These are phyloP conservation scores for Blastomyces emzantsi DNA, from an alignment of 2,329 filamentous ascomycete genomes.

Conservation along the genomic window DNA sequence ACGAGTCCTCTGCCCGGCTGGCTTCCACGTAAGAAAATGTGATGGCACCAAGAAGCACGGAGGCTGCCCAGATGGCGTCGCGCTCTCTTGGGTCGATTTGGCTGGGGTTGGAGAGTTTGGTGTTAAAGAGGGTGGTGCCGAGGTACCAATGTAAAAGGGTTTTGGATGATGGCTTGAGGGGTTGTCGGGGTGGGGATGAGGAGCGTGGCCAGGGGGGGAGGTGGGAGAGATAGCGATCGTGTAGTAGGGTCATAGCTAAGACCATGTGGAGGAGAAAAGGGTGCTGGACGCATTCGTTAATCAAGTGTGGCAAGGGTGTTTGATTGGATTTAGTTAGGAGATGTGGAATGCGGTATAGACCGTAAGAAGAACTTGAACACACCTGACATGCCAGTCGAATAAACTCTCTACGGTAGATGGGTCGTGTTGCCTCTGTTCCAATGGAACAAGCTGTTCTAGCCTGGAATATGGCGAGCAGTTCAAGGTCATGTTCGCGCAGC, in stretches of 20 bases:
- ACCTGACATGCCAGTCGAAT: not conserved
- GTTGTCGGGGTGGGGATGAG: not conserved
- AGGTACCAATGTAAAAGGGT: not conserved
- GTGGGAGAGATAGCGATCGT: not conserved
- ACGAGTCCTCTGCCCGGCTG: not conserved
- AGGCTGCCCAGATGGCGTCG: not conserved
- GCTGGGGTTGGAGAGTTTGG: not conserved
- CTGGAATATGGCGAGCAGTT: not conserved
- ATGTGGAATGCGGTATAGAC: too few species aligned
- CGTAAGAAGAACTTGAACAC: not conserved
- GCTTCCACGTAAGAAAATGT: not conserved
- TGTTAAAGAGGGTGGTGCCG: slow-evolving; percentile 2
- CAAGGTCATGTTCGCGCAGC: not conserved
- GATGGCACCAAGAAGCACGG: not conserved
- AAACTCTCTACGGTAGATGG: not conserved
- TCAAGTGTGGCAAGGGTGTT: not conserved
- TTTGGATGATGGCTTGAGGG: not conserved
- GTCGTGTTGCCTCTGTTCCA: not conserved
- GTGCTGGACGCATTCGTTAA: not conserved
- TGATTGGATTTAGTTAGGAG: not conserved
- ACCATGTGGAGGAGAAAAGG: slow-evolving; percentile 1
- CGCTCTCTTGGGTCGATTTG: not conserved
- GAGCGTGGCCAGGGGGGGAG: not conserved
- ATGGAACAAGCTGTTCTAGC: not conserved
- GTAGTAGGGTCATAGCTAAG: slow-evolving; percentile 1